Percentiles rank a stretch among this genome's conserved stretches.
Evolutionary conservation across 495 filamentous ascomycete genomes (phyloP).

Genomic region (Lepidopterella palustris): DNA sequence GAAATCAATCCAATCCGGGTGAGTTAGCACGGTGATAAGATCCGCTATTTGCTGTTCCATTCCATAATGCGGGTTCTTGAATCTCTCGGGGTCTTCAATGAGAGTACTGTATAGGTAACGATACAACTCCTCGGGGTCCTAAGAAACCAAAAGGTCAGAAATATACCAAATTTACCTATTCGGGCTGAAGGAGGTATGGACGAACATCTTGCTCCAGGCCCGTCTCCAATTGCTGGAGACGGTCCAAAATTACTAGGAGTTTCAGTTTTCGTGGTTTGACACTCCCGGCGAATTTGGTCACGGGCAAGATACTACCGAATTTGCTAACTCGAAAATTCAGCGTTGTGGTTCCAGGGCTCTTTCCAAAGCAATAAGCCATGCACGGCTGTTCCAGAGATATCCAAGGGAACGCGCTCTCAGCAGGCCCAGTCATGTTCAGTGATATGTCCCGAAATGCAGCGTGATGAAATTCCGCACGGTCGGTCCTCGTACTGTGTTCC

Average conservation of each 20-base stretch:
- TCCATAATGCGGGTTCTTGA: conserved; percentile 41
- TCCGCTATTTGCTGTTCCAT: conserved; percentile 63
- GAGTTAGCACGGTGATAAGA: conserved; percentile 56
- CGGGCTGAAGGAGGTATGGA: conserved; percentile 17
- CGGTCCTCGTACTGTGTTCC: conserved; percentile 26
- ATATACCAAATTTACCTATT: conserved; percentile 9
- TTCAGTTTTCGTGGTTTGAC: conserved; percentile 49
- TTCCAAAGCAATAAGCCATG: conserved; percentile 53
- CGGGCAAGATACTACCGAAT: conserved; percentile 43
- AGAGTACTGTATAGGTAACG: conserved; percentile 38
- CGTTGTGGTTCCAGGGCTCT: conserved; percentile 53
- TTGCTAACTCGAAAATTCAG: conserved; percentile 52
- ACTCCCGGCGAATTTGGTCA: conserved; percentile 46
- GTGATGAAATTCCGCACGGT: conserved; percentile 26
- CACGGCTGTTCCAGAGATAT: conserved; percentile 61
- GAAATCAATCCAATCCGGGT: conserved; percentile 62
- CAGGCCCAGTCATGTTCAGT: conserved; percentile 28
- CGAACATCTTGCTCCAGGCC: conserved; percentile 53
- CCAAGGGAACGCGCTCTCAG: conserved; percentile 47
- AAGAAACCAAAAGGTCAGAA: conserved; percentile 19
- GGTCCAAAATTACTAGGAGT: conserved; percentile 47
- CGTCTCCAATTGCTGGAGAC: conserved; percentile 49
- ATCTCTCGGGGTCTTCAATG: conserved; percentile 41
- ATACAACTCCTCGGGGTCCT: conserved; percentile 34
- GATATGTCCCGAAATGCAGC: conserved; percentile 32